phyloP scores from a whole-genome alignment of 345 rosid species.

The Angophora floribunda region DNA sequence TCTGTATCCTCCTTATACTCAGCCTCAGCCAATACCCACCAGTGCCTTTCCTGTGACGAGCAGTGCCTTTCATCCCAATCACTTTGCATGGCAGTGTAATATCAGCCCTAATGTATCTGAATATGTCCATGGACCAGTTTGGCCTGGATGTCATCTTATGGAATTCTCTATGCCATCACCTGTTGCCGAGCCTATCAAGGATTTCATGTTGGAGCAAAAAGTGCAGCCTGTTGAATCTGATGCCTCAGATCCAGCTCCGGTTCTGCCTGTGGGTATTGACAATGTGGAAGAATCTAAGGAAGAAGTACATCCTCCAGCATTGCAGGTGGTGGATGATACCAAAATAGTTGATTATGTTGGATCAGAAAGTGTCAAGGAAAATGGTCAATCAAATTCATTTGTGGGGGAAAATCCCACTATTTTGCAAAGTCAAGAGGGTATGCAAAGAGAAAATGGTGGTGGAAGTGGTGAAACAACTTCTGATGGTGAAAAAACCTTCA shows the following conservation, averaged over 20 bases:
- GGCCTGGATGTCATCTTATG: slow-evolving; percentile 62
- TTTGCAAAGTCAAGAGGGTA: slow-evolving; percentile 11
- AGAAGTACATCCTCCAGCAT: slow-evolving; percentile 21
- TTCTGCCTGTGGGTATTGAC: slow-evolving; percentile 46
- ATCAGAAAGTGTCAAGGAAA: slow-evolving; percentile 21
- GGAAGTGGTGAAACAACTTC: slow-evolving; percentile 21
- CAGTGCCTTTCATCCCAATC: slow-evolving; percentile 67
- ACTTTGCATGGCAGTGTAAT: slow-evolving; percentile 82
- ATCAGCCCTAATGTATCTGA: slow-evolving; percentile 48
- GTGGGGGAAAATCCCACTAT: slow-evolving; percentile 10
- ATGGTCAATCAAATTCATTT: slow-evolving; percentile 12
- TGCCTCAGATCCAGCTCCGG: slow-evolving; percentile 13
- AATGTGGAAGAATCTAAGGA: slow-evolving; percentile 24
- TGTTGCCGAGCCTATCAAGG: slow-evolving; percentile 50
- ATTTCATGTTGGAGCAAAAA: slow-evolving; percentile 37
- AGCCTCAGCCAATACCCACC: slow-evolving; percentile 51
- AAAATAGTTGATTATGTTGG: slow-evolving; percentile 14
- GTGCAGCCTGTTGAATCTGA: slow-evolving; percentile 15
- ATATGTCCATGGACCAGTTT: slow-evolving; percentile 58
- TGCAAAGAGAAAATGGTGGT: slow-evolving; percentile 12
- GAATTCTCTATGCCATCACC: slow-evolving; percentile 63
- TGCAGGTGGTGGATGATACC: slow-evolving; percentile 19
- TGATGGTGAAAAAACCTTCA: slow-evolving; percentile 73
- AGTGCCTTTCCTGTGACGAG: slow-evolving; percentile 70
- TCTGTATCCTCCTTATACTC: slow-evolving; percentile 72